Conservation (phyloP, 805 yeast species). For the Kuraishia piskuri region DNA sequence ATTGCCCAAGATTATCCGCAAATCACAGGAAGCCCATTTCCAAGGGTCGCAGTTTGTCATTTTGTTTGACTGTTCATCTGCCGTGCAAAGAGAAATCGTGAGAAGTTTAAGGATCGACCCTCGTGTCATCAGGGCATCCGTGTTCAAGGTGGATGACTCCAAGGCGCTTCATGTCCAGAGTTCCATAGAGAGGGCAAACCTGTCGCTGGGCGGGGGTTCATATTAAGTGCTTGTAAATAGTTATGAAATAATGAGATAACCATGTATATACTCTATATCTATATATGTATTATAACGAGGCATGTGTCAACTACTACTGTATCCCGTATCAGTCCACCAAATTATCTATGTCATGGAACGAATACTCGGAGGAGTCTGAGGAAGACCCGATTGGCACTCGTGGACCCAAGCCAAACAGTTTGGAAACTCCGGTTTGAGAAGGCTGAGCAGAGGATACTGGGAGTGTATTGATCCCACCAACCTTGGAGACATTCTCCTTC, state of each 20-base stretch:
- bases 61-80: constrained; percentile 79
- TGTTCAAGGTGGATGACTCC: constrained; percentile 53
- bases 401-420: background rate
- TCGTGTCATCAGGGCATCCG: constrained; percentile 73
- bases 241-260: background rate
- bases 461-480: no score
- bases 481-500: background rate
- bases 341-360: background rate
- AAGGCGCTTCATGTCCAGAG: constrained; percentile 47
- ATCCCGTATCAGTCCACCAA: no score
- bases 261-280: no score
- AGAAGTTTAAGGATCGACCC: constrained; percentile 83
- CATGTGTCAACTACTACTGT: no score
- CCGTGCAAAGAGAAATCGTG: constrained; percentile 78
- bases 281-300: no score
- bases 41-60: constrained; percentile 84
- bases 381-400: background rate
- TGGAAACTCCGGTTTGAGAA: background rate
- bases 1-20: constrained; percentile 73
- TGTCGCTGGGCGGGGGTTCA: background rate
- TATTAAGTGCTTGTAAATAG: background rate
- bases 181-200: constrained; percentile 36
- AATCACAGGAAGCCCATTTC: constrained; percentile 83
- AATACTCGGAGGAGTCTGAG: background rate
- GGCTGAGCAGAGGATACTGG: background rate